Conservation (phyloP, 2,329 filamentous ascomycete species). For the Fusarium pininemorale region DNA sequence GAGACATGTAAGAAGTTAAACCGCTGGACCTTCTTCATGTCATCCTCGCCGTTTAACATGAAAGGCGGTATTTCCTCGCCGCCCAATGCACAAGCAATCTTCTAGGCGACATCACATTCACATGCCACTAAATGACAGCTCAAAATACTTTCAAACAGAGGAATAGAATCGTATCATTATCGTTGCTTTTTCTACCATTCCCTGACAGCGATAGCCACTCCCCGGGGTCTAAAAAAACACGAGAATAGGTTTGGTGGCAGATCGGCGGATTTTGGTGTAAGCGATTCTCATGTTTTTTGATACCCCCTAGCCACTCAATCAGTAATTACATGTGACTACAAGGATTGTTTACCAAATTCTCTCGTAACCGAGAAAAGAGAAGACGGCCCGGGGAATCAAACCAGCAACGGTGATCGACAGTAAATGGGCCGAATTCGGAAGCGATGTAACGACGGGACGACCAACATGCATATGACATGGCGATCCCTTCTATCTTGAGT, state of each 20-base stretch:
- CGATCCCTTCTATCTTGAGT: not conserved
- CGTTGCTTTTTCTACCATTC: not conserved
- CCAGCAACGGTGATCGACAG: not conserved
- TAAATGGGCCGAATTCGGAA: not conserved
- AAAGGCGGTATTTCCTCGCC: conserved; percentile 18
- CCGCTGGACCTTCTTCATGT: conserved; percentile 60
- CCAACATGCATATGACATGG: not conserved
- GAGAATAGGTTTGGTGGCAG: too few species aligned
- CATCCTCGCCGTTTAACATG: conserved; percentile 56
- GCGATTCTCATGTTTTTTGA: too few species aligned
- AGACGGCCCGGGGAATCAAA: not conserved
- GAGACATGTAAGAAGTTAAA: conserved; percentile 62
- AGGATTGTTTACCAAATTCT: not conserved
- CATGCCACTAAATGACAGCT: not conserved
- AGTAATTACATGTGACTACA: not conserved
- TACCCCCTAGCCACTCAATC: not conserved
- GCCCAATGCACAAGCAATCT: conserved; percentile 27
- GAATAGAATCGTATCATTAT: not conserved
- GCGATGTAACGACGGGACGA: not conserved
- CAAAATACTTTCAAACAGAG: not conserved
- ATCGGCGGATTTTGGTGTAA: too few species aligned
- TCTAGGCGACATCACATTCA: not conserved
- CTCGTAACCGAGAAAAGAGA: not conserved
- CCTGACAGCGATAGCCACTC: not conserved
- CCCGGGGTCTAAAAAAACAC: too few species aligned